These are phyloP conservation scores for Calonectria pteridis DNA, from an alignment of 2,329 filamentous ascomycete genomes.

Conservation along the genomic window DNA sequence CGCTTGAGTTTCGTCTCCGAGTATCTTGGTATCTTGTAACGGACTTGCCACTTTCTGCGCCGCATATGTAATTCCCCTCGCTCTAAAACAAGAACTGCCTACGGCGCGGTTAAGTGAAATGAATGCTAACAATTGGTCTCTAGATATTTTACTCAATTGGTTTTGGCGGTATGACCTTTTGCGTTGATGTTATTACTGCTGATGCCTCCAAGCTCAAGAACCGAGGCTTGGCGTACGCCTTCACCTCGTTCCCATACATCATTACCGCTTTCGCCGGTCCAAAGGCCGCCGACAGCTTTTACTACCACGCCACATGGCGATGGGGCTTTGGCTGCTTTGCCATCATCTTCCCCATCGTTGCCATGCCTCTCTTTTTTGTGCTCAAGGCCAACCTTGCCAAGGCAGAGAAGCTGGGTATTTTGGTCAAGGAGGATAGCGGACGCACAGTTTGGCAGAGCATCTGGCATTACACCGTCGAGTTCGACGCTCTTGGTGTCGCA, in stretches of 20 bases:
- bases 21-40: slow-evolving; percentile 70
- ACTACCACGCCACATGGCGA: slow-evolving; percentile 38
- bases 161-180: slow-evolving; percentile 70
- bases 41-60: slow-evolving; percentile 59
- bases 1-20: too few relatives aligned
- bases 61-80: slow-evolving; percentile 55
- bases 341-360: slow-evolving; percentile 72
- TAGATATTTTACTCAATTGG: slow-evolving; percentile 74
- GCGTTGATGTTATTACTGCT: slow-evolving; percentile 73
- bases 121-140: neutral
- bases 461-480: slow-evolving; percentile 37
- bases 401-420: slow-evolving; percentile 63
- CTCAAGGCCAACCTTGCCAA: slow-evolving; percentile 68
- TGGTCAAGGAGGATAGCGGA: slow-evolving; percentile 52
- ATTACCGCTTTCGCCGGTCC: slow-evolving; percentile 58
- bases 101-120: neutral
- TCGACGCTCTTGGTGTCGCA: slow-evolving; percentile 59
- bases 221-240: slow-evolving; percentile 54
- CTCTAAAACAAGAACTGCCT: neutral
- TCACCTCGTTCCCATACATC: slow-evolving; percentile 58
- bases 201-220: slow-evolving; percentile 66
- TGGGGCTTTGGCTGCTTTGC: slow-evolving; percentile 70
- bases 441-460: slow-evolving; percentile 61
- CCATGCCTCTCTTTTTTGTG: slow-evolving; percentile 68
- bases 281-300: slow-evolving; percentile 41